Percentiles rank a stretch among this genome's conserved stretches.
Evolutionary conservation across 106 monocot genomes (phyloP).

Genomic region (Dendrobium huoshanense): DNA sequence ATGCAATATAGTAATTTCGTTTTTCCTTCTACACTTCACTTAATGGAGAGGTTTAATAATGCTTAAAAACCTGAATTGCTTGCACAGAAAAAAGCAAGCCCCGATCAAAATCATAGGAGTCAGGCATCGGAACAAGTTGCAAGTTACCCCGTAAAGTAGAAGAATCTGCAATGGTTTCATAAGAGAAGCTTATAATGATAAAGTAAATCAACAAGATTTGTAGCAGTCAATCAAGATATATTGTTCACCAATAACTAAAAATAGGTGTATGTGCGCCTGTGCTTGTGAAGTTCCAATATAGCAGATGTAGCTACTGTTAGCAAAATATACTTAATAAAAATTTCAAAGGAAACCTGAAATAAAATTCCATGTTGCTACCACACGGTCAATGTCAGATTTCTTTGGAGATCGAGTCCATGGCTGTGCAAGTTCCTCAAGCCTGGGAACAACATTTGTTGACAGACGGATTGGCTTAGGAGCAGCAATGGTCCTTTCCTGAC

Average conservation of each 20-base stretch:
- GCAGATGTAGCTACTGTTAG: neutral
- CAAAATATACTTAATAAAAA: neutral
- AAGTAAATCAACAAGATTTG: neutral
- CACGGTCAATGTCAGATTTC: conserved; percentile 69
- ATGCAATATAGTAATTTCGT: neutral
- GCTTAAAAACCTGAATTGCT: conserved; percentile 72
- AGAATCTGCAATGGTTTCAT: conserved; percentile 63
- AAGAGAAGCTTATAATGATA: conserved; percentile 29
- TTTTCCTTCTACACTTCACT: neutral
- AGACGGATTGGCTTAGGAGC: conserved; percentile 73
- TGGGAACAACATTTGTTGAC: conserved; percentile 31
- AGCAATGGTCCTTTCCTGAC: conserved; percentile 44
- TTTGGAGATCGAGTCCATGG: conserved; percentile 97
- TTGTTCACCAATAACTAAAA: neutral
- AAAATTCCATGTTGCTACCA: conserved; percentile 68
- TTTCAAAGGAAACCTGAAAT: conserved; percentile 46
- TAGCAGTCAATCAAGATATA: neutral
- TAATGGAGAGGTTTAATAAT: neutral
- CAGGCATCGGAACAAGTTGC: conserved; percentile 76
- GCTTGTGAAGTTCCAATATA: neutral
- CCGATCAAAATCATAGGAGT: conserved; percentile 92
- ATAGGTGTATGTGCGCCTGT: neutral
- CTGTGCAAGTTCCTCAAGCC: conserved; percentile 63
- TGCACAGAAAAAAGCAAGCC: conserved; percentile 93
- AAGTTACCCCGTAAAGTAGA: conserved; percentile 62